Conservation (phyloP, 1,284 basidiomycete genomes). For the Prillingera fragicola region DNA sequence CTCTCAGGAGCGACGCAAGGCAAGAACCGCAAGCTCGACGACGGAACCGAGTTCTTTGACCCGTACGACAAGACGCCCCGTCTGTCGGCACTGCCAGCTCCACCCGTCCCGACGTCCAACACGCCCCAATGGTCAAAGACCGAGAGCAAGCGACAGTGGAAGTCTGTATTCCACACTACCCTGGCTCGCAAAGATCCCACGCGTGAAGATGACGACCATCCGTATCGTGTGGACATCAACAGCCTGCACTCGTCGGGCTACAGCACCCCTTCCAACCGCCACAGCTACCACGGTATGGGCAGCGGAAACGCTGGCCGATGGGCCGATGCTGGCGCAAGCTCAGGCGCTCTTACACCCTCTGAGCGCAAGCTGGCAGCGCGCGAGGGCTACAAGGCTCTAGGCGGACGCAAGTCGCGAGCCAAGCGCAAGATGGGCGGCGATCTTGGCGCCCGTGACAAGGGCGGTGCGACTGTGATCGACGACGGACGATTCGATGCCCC, state of each 20-base stretch:
- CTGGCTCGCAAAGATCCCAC: constrained; percentile 37
- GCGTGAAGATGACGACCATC: constrained; percentile 34
- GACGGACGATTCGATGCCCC: constrained; percentile 43
- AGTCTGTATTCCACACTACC: constrained; percentile 33
- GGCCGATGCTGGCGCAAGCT: constrained; percentile 22
- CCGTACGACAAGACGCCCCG: constrained; percentile 47
- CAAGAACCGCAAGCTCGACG: constrained; percentile 49
- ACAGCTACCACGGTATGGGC: constrained; percentile 37
- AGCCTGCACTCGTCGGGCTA: constrained; percentile 57
- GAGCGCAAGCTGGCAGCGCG: constrained; percentile 76
- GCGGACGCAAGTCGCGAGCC: constrained; percentile 64
- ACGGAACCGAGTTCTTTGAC: constrained; percentile 46
- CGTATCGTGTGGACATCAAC: constrained; percentile 38
- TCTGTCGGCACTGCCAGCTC: constrained; percentile 50
- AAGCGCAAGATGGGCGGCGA: constrained; percentile 55
- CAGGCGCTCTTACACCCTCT: constrained; percentile 50
- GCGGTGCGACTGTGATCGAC: constrained; percentile 30
- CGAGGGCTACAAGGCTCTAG: constrained; percentile 80
- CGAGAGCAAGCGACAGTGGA: constrained; percentile 45
- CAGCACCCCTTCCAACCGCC: constrained; percentile 59
- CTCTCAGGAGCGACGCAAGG: constrained; percentile 31
- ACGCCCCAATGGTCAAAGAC: constrained; percentile 49
- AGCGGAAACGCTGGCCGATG: constrained; percentile 37
- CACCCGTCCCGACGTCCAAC: constrained; percentile 50
- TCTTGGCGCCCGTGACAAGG: constrained; percentile 37